Conservation (phyloP, 2,329 filamentous ascomycete genomes). For the Pseudocercospora fuligena region DNA sequence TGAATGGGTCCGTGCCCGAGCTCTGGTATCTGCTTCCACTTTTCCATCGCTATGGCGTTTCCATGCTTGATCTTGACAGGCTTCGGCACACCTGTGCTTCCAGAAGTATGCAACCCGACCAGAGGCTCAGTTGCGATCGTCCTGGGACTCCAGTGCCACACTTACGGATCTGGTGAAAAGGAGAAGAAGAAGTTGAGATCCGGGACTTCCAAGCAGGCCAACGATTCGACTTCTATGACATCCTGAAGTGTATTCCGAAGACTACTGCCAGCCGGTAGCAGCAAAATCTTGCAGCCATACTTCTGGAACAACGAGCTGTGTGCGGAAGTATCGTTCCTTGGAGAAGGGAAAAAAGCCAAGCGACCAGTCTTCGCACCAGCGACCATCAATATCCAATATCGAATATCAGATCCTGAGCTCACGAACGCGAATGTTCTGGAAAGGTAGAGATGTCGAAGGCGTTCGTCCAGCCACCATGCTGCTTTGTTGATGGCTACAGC, state of each 20-base stretch:
- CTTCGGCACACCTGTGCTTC: conserved; percentile 25
- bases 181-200: conserved; percentile 23
- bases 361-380: conserved; percentile 22
- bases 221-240: conserved; percentile 19
- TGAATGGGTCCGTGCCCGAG: conserved; percentile 10
- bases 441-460: conserved; percentile 15
- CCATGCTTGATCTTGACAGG: conserved; percentile 25
- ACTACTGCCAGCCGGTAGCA: conserved; percentile 15
- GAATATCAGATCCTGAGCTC: conserved; percentile 17
- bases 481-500: conserved; percentile 22
- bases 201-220: conserved; percentile 22
- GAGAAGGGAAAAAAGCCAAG: conserved; percentile 27
- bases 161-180: conserved; percentile 13
- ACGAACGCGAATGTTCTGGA: conserved; percentile 18
- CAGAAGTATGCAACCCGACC: conserved; percentile 24
- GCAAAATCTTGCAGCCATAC: conserved; percentile 21
- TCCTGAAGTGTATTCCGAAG: conserved; percentile 9
- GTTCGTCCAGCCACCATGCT: conserved; percentile 26
- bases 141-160: conserved; percentile 17
- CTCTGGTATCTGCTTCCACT: conserved; percentile 19
- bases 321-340: conserved; percentile 19
- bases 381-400: conserved; percentile 24
- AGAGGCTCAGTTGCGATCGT: conserved; percentile 22
- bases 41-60: conserved; percentile 20
- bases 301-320: conserved; percentile 23